A percentile compares a stretch with the other conserved stretches of the same genome.
These are phyloP conservation scores for Talaromyces sp. DNA, from an alignment of 2,329 filamentous ascomycete genomes.

Conservation along the genomic window DNA sequence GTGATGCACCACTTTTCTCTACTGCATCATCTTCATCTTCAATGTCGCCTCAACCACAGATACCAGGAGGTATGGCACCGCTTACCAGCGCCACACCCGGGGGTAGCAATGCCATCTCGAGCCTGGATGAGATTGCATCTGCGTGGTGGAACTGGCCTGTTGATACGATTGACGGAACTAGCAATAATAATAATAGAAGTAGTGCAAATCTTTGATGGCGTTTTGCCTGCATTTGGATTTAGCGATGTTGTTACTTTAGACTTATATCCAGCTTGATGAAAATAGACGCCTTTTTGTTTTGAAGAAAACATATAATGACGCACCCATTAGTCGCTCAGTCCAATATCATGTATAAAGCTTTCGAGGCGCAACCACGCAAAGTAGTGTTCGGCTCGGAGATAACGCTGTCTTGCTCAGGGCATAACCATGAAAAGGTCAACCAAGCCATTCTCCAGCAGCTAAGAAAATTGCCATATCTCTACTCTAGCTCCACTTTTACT, in stretches of 20 bases:
- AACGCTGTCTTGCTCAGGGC: too few species aligned
- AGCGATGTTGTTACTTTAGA: background rate
- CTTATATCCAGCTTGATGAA: background rate
- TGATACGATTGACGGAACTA: background rate
- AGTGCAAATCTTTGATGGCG: background rate
- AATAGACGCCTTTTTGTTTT: background rate
- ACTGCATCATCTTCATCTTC: constrained; percentile 8
- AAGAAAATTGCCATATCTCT: too few species aligned
- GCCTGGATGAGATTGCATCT: constrained; percentile 10
- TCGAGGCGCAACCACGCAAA: too few species aligned
- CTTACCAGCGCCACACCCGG: background rate
- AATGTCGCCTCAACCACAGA: background rate
- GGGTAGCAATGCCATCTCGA: background rate
- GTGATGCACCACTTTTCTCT: constrained; percentile 12
- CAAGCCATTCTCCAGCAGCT: too few species aligned
- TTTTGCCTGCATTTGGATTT: background rate
- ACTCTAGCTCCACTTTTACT: too few species aligned
- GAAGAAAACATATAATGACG: too few species aligned
- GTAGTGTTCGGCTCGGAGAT: too few species aligned
- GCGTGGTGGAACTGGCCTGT: constrained; percentile 16
- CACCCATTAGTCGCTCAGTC: too few species aligned
- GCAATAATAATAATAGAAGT: background rate
- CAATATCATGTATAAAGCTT: too few species aligned
- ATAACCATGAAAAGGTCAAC: too few species aligned
- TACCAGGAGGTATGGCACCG: background rate